Evolutionary conservation across 2,329 filamentous ascomycete species (phyloP), one percentile per base, ranked within the genome.

Genomic region (Graphilbum fragrans): DNA sequence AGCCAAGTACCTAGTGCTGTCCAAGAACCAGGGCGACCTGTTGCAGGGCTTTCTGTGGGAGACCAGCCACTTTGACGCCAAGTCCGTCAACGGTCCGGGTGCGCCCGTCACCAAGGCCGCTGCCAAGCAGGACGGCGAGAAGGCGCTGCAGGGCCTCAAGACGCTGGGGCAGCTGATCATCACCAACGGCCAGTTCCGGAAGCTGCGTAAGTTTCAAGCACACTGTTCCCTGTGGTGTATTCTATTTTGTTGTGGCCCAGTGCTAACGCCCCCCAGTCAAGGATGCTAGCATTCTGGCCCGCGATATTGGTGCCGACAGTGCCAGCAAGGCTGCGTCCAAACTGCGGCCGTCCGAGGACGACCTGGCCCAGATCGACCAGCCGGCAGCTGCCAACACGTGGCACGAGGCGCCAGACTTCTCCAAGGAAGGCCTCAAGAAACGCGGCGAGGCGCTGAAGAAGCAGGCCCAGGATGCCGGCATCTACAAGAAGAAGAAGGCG

Each of bases 1-100:
- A 58, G 82, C 90, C 44, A 93, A 95, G 68, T 64, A 79, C 43
- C 72, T 98, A 12, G 66, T 96, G 9, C 69, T 98, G 21, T 83
- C 82, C 64, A 98, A 96, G 74, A 98, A 98, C 58, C 76, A 94
- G 45, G 92, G 88, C 56, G 87, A 98, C 55, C 65, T 96, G 44
- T 67, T 98, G 18, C 92, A 98, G 58, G 88, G 98, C 55, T 96
- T 98, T 62, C 86, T 96, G 62, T 98, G 85, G 82, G 84, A 94
- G 58, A 88, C 87, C 0, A 78, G 86, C 56, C 73, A 83, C 37
- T 79, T 92, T 47, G 76, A 79, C 40, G 75, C 78, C 41, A 65
- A 74, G 43, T 79, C 72, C 39, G 70, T 85, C 21, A 59, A 64
- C 44, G 61, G 69, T 1, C 84, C 86, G 4, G 68, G 70, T 42